A percentile compares a stretch with the other conserved stretches of the same genome.
Evolutionary conservation across 176 grass and related monocot genomes (phyloP).

Genomic region (Saccharum spontaneum): DNA sequence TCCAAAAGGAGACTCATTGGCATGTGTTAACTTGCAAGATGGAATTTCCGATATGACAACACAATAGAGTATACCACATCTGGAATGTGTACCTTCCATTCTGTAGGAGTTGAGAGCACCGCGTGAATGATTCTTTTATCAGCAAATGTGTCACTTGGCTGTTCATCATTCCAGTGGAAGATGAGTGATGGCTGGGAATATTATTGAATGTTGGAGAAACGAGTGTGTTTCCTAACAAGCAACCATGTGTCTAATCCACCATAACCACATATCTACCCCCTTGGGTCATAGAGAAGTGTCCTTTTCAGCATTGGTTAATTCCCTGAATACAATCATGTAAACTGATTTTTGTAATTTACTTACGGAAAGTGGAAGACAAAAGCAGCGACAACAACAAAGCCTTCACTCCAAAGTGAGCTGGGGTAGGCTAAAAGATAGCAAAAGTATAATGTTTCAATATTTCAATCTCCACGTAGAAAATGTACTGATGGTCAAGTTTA

Average conservation of each 20-base stretch:
- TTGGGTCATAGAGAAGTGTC: not conserved
- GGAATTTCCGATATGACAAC: not conserved
- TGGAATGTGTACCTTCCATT: not conserved
- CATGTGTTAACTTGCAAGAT: not conserved
- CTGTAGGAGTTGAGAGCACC: constrained; percentile 1
- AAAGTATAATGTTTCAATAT: not conserved
- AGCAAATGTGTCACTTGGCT: not conserved
- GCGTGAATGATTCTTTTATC: not conserved
- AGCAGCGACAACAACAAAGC: not conserved
- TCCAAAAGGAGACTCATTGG: not conserved
- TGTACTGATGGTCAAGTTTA: not conserved
- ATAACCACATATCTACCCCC: not conserved
- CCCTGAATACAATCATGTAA: not conserved
- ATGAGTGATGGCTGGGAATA: not conserved
- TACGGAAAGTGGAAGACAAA: not conserved
- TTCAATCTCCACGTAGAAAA: not conserved
- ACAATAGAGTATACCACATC: not conserved
- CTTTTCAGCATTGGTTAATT: not conserved
- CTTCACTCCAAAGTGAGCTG: not conserved
- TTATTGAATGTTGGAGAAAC: not conserved
- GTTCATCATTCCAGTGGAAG: not conserved
- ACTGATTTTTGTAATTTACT: not conserved
- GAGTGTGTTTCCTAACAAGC: not conserved
- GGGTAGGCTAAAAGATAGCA: not conserved
- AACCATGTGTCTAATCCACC: not conserved